These are phyloP conservation scores for Ceratocystis albifundus DNA, from an alignment of 2,329 filamentous ascomycete species.

Conservation along the genomic window DNA sequence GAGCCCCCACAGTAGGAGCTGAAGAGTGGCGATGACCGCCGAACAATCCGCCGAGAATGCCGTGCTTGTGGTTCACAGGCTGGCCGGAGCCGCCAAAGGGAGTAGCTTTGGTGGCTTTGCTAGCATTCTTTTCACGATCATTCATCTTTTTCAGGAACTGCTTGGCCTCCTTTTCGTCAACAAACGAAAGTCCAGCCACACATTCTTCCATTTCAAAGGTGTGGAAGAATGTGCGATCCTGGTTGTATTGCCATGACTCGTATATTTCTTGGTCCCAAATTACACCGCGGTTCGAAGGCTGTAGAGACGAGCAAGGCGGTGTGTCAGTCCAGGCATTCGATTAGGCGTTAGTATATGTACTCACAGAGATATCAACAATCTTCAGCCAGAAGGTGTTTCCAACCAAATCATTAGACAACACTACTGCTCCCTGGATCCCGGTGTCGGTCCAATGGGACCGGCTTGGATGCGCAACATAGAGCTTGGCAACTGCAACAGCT, in stretches of 20 bases:
- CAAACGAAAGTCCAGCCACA: slow-evolving; percentile 78
- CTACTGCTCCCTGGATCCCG: slow-evolving; percentile 79
- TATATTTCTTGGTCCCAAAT: slow-evolving; percentile 98
- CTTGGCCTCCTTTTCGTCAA: slow-evolving; percentile 94
- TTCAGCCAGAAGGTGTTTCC: slow-evolving; percentile 97
- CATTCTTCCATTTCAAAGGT: slow-evolving; percentile 93
- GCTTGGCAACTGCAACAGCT: slow-evolving; percentile 80
- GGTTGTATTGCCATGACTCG: slow-evolving; percentile 88
- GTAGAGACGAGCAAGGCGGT: slow-evolving; percentile 19
- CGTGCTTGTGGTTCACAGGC: slow-evolving; percentile 31
- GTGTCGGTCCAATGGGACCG: slow-evolving; percentile 84
- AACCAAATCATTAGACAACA: slow-evolving; percentile 85
- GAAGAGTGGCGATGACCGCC: slow-evolving; percentile 49
- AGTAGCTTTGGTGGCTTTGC: slow-evolving; percentile 69
- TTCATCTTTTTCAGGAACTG: slow-evolving; percentile 97
- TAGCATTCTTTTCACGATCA: slow-evolving; percentile 89
- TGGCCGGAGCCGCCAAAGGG: slow-evolving; percentile 52
- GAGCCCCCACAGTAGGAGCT: slow-evolving; percentile 46
- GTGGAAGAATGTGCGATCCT: slow-evolving; percentile 95
- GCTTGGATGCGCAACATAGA: slow-evolving; percentile 88
- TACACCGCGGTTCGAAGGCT: slow-evolving; percentile 70
- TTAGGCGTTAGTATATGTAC: slow-evolving; percentile 29
- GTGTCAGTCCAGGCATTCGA: slow-evolving; percentile 12
- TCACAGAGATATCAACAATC: slow-evolving; percentile 87
- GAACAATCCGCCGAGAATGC: slow-evolving; percentile 50